Percentiles rank a stretch among this genome's conserved stretches.
Evolutionary conservation across 1,284 basidiomycete genomes (phyloP).

Genomic region (Sphagnurus paluster): DNA sequence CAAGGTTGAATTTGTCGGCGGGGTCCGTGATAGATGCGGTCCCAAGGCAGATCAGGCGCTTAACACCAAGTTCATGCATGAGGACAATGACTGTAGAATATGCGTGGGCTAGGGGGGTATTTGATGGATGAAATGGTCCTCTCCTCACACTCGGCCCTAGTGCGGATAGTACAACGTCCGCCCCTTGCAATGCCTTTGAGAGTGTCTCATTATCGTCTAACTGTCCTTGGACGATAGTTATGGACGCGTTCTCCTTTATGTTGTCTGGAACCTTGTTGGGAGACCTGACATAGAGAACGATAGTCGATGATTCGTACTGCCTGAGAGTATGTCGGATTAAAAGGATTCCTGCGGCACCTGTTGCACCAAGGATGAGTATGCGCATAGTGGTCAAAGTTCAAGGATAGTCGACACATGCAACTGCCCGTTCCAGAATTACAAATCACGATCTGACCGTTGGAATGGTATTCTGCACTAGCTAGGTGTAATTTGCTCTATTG

Average conservation of each 20-base stretch:
- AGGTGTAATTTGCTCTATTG: background rate
- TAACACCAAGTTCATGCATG: conserved; percentile 52
- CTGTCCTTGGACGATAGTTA: conserved; percentile 53
- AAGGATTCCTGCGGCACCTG: conserved; percentile 56
- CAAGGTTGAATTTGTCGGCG: conserved; percentile 53
- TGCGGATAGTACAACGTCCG: conserved; percentile 63
- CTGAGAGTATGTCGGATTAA: conserved; percentile 54
- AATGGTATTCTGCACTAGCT: no score
- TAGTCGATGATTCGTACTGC: conserved; percentile 36
- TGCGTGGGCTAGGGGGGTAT: conserved; percentile 60
- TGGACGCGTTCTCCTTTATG: conserved; percentile 40
- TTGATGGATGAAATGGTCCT: conserved; percentile 34
- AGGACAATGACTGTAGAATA: conserved; percentile 53
- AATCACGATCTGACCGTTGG: background rate
- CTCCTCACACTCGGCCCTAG: conserved; percentile 50
- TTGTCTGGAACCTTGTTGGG: conserved; percentile 60
- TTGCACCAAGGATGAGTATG: conserved; percentile 54
- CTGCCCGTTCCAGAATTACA: background rate
- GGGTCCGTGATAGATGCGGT: conserved; percentile 64
- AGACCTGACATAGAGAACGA: conserved; percentile 62
- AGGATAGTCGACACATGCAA: background rate
- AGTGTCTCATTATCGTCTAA: conserved; percentile 52
- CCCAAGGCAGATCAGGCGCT: conserved; percentile 62
- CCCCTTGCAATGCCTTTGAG: conserved; percentile 50
- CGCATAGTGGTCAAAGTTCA: conserved; percentile 27